These are phyloP conservation scores for Polytolypa hystricis DNA, from an alignment of 2,329 filamentous ascomycete species.

Conservation along the genomic window DNA sequence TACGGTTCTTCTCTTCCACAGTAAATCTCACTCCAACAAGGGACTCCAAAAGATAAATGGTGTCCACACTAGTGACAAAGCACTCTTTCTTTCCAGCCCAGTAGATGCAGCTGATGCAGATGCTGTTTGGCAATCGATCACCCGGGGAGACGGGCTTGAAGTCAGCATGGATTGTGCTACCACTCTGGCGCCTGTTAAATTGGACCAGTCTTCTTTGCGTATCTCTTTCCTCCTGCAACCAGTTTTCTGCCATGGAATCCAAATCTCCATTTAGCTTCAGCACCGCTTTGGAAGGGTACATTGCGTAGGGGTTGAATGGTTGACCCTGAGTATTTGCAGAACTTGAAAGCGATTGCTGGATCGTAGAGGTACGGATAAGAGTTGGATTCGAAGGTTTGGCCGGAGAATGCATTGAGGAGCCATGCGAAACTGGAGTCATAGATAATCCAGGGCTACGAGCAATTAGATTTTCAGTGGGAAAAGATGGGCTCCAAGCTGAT, in stretches of 20 bases:
- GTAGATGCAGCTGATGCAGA: slow-evolving; percentile 94
- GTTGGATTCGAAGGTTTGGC: slow-evolving; percentile 42
- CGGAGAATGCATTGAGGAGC: slow-evolving; percentile 36
- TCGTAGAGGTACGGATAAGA: slow-evolving; percentile 56
- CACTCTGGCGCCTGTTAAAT: slow-evolving; percentile 72
- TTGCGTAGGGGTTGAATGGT: slow-evolving; percentile 64
- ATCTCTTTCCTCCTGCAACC: slow-evolving; percentile 71
- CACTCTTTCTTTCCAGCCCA: slow-evolving; percentile 88
- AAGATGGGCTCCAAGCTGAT: slow-evolving; percentile 38
- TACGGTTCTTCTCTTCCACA: slow-evolving; percentile 97
- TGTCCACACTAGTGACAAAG: slow-evolving; percentile 93
- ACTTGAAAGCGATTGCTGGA: slow-evolving; percentile 37
- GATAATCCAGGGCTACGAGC: slow-evolving; percentile 34
- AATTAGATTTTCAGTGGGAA: slow-evolving; percentile 35
- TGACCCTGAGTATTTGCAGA: slow-evolving; percentile 37
- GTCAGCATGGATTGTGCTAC: slow-evolving; percentile 66
- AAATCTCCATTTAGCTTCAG: slow-evolving; percentile 80
- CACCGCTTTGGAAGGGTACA: slow-evolving; percentile 74
- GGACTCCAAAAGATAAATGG: slow-evolving; percentile 86
- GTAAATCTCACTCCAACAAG: slow-evolving; percentile 79
- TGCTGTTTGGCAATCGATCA: slow-evolving; percentile 70
- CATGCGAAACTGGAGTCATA: slow-evolving; percentile 25
- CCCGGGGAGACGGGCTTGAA: slow-evolving; percentile 71
- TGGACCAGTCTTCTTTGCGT: slow-evolving; percentile 74
- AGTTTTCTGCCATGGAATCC: slow-evolving; percentile 69